Evolutionary conservation across 73 alveolate species (phyloP).

Genomic region (Durusdinium trenchii): DNA sequence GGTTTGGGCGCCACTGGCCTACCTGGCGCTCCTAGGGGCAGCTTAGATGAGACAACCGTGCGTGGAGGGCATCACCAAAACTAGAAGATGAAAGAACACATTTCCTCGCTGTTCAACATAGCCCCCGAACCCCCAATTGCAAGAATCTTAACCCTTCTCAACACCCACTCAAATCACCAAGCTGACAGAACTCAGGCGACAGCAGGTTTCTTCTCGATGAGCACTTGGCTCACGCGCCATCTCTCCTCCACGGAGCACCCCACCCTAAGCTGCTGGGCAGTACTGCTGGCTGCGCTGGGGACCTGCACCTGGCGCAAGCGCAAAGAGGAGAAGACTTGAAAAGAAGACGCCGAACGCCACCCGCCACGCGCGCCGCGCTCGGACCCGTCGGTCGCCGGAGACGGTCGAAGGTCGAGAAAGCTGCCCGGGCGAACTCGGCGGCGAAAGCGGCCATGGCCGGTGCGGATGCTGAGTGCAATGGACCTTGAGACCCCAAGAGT

Average conservation of each 20-base stretch:
- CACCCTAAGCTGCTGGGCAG: not conserved
- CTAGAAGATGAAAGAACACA: not conserved
- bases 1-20: conserved; percentile 8
- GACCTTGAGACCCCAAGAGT: not conserved
- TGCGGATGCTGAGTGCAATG: not conserved
- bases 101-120: not conserved
- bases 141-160: not conserved
- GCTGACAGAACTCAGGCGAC: conserved; percentile 39
- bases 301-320: conserved; percentile 61
- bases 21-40: not conserved
- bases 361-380: too few species aligned
- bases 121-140: not conserved
- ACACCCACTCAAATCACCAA: too few species aligned
- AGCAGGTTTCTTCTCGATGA: conserved; percentile 1
- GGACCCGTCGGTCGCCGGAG: too few species aligned
- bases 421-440: not conserved
- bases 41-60: not conserved
- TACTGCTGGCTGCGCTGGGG: conserved; percentile 18
- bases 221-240: conserved; percentile 26
- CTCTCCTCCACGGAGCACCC: not conserved
- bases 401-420: not conserved
- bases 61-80: not conserved
- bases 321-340: too few species aligned
- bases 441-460: not conserved
- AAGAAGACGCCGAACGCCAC: too few species aligned